Evolutionary conservation across 202 grass and related monocot genomes (phyloP), one percentile per base, ranked within the genome.

Genomic region (Setaria viridis): DNA sequence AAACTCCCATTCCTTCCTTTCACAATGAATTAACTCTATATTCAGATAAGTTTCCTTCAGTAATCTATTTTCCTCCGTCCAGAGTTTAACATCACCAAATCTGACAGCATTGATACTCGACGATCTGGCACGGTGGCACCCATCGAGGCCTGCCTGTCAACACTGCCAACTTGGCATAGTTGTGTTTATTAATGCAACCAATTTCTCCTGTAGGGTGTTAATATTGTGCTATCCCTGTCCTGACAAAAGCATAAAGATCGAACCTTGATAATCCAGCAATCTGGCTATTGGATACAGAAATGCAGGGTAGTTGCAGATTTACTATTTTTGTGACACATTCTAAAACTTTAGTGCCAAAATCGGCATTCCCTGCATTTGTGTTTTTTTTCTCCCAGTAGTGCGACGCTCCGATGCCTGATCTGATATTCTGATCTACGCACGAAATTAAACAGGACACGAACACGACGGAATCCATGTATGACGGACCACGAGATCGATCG

Each of bases 111-210:
- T 8, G 34, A 20, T 33, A 47, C 57, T 48, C 11, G 41, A 30
- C 21, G 6, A 68, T 54, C 63, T 21, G 49, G 16, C 1, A 25
- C 25, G 25, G 25, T 25, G 25, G 25, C 25, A 21, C 7, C 6
- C 46, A 73, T 41, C 39, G 30, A 34, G 30, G 56, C 48, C 20
- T 42, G 49, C n/a, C 72, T 74, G 34, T 69, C 46, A 68, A 35
- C 62, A 41, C 71, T 82, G 46, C 20, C 83, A 65, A 57, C 29
- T 77, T 57, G 78, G 37, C 83, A 51, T 21, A 57, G 35, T 42
- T 55, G 11, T 54, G 42, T 77, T 48, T 14, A 48, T 48, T 20
- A 58, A 56, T 78, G 64, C n/a, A 82, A n/a, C 11, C n/a, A 17
- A 16, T 77, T 59, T 50, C 79, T 70, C 48, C 39, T 67, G 14